Percentiles rank a stretch among this genome's conserved stretches.
Conservation (phyloP, 176 grass and related monocot species). For the Canna indica region DNA sequence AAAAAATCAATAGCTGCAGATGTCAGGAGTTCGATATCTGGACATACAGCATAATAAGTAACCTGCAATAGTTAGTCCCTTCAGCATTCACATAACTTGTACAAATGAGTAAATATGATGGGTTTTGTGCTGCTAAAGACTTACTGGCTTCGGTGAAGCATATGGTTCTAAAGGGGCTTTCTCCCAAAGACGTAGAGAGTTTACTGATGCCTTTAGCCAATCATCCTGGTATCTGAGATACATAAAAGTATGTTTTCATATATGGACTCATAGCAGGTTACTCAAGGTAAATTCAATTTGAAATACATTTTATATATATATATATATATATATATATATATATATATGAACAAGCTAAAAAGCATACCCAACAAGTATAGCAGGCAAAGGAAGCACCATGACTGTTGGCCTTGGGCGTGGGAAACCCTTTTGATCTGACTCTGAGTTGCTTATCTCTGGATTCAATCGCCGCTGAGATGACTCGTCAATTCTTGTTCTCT, state of each 20-base stretch:
- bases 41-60: constrained; percentile 79
- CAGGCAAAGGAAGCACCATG: constrained; percentile 58
- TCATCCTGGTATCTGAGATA: constrained; percentile 91
- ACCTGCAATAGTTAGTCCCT: constrained; percentile 42
- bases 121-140: background rate
- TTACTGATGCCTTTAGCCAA: constrained; percentile 78
- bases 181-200: constrained; percentile 79
- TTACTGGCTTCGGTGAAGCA: constrained; percentile 82
- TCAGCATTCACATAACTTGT: background rate
- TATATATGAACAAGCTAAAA: constrained; percentile 22
- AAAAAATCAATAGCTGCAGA: constrained; percentile 76
- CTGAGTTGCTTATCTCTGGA: constrained; percentile 45
- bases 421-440: constrained; percentile 66
- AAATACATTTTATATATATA: no score
- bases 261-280: constrained; percentile 11
- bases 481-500: constrained; percentile 38
- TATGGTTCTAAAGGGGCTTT: constrained; percentile 97
- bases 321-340: no score
- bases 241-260: background rate
- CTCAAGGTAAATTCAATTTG: constrained; percentile 17
- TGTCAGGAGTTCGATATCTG: constrained; percentile 82
- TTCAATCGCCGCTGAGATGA: constrained; percentile 45
- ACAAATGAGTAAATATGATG: constrained; percentile 3
- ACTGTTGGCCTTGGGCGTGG: constrained; percentile 59
- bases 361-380: constrained; percentile 83